Evolutionary conservation across 2,329 filamentous ascomycete species (phyloP).

Genomic region (Aspergillus quadricinctus): DNA sequence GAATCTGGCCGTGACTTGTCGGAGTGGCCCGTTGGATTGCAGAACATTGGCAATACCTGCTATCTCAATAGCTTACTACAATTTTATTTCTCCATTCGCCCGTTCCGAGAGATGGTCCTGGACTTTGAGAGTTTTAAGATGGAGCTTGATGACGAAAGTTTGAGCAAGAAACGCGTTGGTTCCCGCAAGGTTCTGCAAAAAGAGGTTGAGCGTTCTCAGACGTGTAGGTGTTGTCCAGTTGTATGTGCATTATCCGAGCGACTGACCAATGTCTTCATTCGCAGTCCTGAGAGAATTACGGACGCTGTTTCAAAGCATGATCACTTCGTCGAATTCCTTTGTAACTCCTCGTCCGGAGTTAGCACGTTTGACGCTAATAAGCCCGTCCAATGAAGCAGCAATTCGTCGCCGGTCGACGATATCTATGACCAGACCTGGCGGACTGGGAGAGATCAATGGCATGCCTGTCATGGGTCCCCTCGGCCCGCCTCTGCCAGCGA

Average conservation of each 20-base stretch:
- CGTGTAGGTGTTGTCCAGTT: slow-evolving; percentile 57
- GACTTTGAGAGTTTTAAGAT: slow-evolving; percentile 69
- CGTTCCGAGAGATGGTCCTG: slow-evolving; percentile 74
- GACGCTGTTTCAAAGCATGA: slow-evolving; percentile 66
- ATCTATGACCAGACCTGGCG: slow-evolving; percentile 23
- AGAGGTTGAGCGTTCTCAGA: slow-evolving; percentile 60
- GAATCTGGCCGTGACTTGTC: slow-evolving; percentile 33
- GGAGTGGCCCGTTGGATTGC: slow-evolving; percentile 75
- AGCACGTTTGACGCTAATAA: slow-evolving; percentile 72
- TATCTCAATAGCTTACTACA: slow-evolving; percentile 96
- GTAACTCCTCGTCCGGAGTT: slow-evolving; percentile 72
- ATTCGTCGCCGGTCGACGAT: slow-evolving; percentile 47
- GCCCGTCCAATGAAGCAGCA: slow-evolving; percentile 51
- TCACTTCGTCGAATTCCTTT: slow-evolving; percentile 56
- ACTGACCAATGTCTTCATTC: slow-evolving; percentile 7
- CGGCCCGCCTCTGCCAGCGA: slow-evolving; percentile 31
- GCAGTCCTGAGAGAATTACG: slow-evolving; percentile 71
- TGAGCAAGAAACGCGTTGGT: slow-evolving; percentile 69
- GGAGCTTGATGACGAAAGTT: slow-evolving; percentile 58
- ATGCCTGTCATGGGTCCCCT: slow-evolving; percentile 44
- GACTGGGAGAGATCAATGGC: slow-evolving; percentile 42
- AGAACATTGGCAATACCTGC: slow-evolving; percentile 96
- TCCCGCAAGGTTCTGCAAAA: slow-evolving; percentile 60
- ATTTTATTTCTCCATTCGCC: slow-evolving; percentile 85
- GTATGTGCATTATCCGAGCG: neutral